These are phyloP conservation scores for Mortierella sp. DNA, from an alignment of 371 early-diverging fungal genomes.

Conservation along the genomic window DNA sequence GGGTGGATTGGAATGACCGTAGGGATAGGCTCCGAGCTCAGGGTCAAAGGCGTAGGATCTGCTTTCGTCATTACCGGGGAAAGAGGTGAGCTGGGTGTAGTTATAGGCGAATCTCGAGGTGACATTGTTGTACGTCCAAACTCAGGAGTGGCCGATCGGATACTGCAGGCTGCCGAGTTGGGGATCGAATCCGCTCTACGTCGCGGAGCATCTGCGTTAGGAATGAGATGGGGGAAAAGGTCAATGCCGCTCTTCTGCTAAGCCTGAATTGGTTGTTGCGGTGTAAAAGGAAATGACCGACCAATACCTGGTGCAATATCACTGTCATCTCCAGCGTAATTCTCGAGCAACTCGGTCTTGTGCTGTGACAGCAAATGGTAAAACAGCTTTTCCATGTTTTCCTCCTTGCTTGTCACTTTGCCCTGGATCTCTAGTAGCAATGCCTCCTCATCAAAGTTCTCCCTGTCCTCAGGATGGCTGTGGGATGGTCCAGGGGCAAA, in stretches of 20 bases:
- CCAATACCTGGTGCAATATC: slow-evolving; percentile 33
- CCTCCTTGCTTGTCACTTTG: slow-evolving; percentile 50
- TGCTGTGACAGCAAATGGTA: slow-evolving; percentile 67
- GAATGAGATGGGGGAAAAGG: background rate
- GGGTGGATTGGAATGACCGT: slow-evolving; percentile 5
- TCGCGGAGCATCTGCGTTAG: slow-evolving; percentile 37
- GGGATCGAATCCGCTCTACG: slow-evolving; percentile 56
- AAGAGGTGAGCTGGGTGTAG: slow-evolving; percentile 36
- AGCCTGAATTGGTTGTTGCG: no score
- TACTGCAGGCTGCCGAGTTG: slow-evolving; percentile 30
- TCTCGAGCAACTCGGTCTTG: slow-evolving; percentile 64
- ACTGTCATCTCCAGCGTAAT: slow-evolving; percentile 34
- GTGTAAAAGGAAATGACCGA: background rate
- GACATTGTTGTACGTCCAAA: slow-evolving; percentile 29
- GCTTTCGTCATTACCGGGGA: slow-evolving; percentile 14
- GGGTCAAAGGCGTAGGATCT: slow-evolving; percentile 22
- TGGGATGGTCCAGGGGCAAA: slow-evolving; percentile 55
- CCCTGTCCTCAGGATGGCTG: slow-evolving; percentile 42
- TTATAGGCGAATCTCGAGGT: slow-evolving; percentile 23
- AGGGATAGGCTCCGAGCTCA: slow-evolving; percentile 13
- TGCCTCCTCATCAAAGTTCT: slow-evolving; percentile 58
- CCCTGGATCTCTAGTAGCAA: slow-evolving; percentile 51
- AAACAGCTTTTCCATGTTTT: slow-evolving; percentile 67
- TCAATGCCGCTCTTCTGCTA: background rate
- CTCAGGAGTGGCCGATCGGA: slow-evolving; percentile 47